Evolutionary conservation across 202 grass and related monocot genomes (phyloP).

Genomic region (Eragrostis tef): DNA sequence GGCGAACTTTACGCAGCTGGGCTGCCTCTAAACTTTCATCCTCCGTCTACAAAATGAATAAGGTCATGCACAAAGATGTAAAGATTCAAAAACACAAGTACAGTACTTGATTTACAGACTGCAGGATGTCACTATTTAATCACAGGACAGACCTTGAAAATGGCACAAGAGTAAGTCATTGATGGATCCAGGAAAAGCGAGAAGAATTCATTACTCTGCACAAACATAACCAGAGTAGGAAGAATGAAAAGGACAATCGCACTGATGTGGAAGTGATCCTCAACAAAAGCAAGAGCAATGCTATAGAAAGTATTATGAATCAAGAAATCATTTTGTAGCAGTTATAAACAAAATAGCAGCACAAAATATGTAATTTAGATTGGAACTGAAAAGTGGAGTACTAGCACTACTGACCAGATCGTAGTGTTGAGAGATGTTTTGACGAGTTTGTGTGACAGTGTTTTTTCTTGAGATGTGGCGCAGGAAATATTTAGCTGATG

Average conservation of each 20-base stretch:
- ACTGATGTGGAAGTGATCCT: not conserved
- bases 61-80: not conserved
- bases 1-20: constrained; percentile 69
- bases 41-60: constrained; percentile 52
- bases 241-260: not conserved
- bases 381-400: constrained; percentile 10
- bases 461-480: constrained; percentile 75
- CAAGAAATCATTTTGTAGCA: not conserved
- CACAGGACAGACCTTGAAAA: constrained; percentile 64
- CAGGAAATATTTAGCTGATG: constrained; percentile 84
- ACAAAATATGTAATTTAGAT: not conserved
- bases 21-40: constrained; percentile 76
- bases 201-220: constrained; percentile 91
- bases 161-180: constrained; percentile 86
- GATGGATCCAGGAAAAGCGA: constrained; percentile 87
- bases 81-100: not conserved
- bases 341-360: constrained; percentile 2
- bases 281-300: not conserved
- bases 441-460: constrained; percentile 75
- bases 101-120: not conserved
- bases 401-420: constrained; percentile 70
- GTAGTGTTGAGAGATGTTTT: constrained; percentile 88
- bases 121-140: not conserved
- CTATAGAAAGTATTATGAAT: not conserved
- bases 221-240: not conserved